Evolutionary conservation across 305 asterid genomes (phyloP).

Genomic region (Euphrasia arctica): DNA sequence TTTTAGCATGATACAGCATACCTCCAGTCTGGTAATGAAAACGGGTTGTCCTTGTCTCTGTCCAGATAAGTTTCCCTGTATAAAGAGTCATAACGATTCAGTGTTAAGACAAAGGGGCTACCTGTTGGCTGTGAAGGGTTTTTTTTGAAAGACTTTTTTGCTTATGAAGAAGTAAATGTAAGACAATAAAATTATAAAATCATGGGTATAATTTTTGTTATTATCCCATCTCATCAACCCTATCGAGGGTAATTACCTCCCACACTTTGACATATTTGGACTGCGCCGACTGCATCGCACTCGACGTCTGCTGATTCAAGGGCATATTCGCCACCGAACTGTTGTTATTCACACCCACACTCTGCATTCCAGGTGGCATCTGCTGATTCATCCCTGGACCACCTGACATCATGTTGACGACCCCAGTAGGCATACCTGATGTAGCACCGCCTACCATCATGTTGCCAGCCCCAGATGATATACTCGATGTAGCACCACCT

Average conservation of each 20-base stretch:
- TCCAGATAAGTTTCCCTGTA: conserved; percentile 95
- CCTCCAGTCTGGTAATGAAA: conserved; percentile 97
- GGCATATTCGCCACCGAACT: conserved; percentile 58
- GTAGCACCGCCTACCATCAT: neutral
- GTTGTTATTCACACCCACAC: conserved; percentile 56
- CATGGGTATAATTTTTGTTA: neutral
- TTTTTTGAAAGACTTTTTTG: neutral
- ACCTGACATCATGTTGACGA: conserved; percentile 68
- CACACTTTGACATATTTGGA: conserved; percentile 90
- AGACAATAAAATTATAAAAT: neutral
- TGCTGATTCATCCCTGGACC: conserved; percentile 84
- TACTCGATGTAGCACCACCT: too few species aligned
- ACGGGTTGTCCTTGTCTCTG: conserved; percentile 98
- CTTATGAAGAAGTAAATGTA: neutral
- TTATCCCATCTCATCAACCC: neutral
- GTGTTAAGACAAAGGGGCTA: neutral
- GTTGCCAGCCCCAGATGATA: too few species aligned
- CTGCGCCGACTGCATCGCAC: conserved; percentile 66
- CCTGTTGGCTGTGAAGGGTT: neutral
- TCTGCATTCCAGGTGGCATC: conserved; percentile 70
- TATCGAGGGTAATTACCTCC: conserved; percentile 61
- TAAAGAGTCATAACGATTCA: neutral
- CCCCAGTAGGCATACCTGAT: conserved; percentile 62
- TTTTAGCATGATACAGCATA: conserved; percentile 30
- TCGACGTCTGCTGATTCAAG: conserved; percentile 69